A percentile compares a stretch with the other conserved stretches of the same genome.
Conservation (phyloP, 805 yeast species). For the Cyberlindnera lachancei region DNA sequence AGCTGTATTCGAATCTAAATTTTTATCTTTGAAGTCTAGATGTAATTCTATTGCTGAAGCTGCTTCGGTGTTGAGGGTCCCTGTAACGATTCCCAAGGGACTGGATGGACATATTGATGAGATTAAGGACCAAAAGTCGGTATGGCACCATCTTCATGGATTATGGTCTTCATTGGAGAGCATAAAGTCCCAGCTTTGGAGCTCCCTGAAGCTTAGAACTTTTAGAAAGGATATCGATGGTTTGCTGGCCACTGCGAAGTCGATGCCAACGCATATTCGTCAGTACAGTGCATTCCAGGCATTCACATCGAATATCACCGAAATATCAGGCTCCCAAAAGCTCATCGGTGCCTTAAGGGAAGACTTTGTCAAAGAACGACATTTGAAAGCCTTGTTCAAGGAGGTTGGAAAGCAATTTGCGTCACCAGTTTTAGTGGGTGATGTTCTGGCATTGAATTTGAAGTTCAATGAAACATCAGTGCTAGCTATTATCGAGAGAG, state of each 20-base stretch:
- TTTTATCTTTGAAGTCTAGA: slow-evolving; percentile 15
- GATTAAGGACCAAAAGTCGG: slow-evolving; percentile 45
- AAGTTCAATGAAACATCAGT: slow-evolving; percentile 36
- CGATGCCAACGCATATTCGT: slow-evolving; percentile 50
- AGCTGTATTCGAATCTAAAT: slow-evolving; percentile 24
- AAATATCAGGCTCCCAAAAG: slow-evolving; percentile 17
- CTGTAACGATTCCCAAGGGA: slow-evolving; percentile 22
- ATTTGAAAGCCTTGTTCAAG: slow-evolving; percentile 49
- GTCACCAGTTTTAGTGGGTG: slow-evolving; percentile 21
- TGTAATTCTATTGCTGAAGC: slow-evolving; percentile 23
- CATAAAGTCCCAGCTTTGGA: slow-evolving; percentile 42
- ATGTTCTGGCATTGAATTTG: slow-evolving; percentile 55
- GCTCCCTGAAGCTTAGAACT: slow-evolving; percentile 33
- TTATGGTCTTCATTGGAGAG: slow-evolving; percentile 41
- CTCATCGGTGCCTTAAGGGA: slow-evolving; percentile 40
- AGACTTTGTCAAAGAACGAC: slow-evolving; percentile 53
- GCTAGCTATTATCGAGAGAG: slow-evolving; percentile 46
- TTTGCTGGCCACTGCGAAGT: slow-evolving; percentile 35
- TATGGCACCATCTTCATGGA: slow-evolving; percentile 55
- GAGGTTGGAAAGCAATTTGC: slow-evolving; percentile 18
- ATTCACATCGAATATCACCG: slow-evolving; percentile 39
- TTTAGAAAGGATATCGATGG: slow-evolving; percentile 45
- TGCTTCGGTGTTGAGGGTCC: slow-evolving; percentile 26
- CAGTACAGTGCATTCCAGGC: slow-evolving; percentile 65
- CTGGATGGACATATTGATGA: slow-evolving; percentile 37